A percentile compares a stretch with the other conserved stretches of the same genome.
Evolutionary conservation across 2,329 filamentous ascomycete genomes (phyloP).

Genomic region (Xylariomycetidae sp.): DNA sequence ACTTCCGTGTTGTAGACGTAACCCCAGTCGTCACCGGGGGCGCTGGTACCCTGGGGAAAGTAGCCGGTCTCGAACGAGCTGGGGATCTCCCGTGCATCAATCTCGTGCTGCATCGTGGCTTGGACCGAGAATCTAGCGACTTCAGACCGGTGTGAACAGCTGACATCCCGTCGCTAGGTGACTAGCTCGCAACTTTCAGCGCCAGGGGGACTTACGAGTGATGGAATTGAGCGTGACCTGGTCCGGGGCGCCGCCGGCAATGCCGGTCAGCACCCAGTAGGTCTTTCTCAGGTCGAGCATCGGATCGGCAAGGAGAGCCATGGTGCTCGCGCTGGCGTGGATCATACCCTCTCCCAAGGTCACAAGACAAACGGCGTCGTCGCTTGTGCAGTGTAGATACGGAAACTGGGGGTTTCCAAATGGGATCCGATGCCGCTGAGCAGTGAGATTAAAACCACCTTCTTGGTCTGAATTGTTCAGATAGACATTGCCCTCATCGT

Average conservation of each 20-base stretch:
- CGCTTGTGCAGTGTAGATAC: slow-evolving; percentile 4
- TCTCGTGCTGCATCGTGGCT: slow-evolving; percentile 18
- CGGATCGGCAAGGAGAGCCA: slow-evolving; percentile 13
- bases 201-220: slow-evolving; percentile 5
- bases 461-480: slow-evolving; percentile 3
- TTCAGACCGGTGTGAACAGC: no score
- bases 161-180: no score
- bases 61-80: slow-evolving; percentile 15
- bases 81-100: slow-evolving; percentile 15
- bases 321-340: slow-evolving; percentile 4
- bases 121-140: slow-evolving; percentile 19
- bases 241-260: slow-evolving; percentile 20
- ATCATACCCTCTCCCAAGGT: slow-evolving; percentile 3
- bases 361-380: slow-evolving; percentile 1
- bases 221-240: slow-evolving; percentile 17
- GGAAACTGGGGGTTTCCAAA: slow-evolving; percentile 6
- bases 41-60: slow-evolving; percentile 15
- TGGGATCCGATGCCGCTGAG: slow-evolving; percentile 2
- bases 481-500: slow-evolving; percentile 3
- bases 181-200: no score
- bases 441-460: slow-evolving; percentile 1
- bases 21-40: slow-evolving; percentile 27
- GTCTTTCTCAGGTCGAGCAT: slow-evolving; percentile 17
- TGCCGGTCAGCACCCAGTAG: slow-evolving; percentile 23
- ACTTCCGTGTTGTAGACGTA: slow-evolving; percentile 36